A percentile compares a stretch with the other conserved stretches of the same genome.
These are phyloP conservation scores for Pseudocercospora cruenta DNA, from an alignment of 2,329 filamentous ascomycete species.

Conservation along the genomic window DNA sequence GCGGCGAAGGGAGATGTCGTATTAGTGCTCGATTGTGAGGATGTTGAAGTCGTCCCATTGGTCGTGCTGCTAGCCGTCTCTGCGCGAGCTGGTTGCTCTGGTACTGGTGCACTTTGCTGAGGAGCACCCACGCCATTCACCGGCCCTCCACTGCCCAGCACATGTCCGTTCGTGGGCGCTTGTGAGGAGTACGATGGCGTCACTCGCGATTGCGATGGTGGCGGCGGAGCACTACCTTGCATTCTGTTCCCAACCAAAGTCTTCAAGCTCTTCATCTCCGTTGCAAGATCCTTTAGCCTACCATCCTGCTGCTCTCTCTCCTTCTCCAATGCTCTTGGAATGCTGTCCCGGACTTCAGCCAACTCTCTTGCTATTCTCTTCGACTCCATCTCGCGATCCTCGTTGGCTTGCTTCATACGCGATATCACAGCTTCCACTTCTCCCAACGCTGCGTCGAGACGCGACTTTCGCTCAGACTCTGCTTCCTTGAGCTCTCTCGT, in stretches of 20 bases:
- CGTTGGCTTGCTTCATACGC: slow-evolving; percentile 79
- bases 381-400: slow-evolving; percentile 83
- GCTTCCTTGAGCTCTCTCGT: slow-evolving; percentile 85
- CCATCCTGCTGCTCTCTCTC: slow-evolving; percentile 83
- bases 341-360: slow-evolving; percentile 75
- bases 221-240: slow-evolving; percentile 28
- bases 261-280: slow-evolving; percentile 90
- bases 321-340: slow-evolving; percentile 85
- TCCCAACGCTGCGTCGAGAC: slow-evolving; percentile 76
- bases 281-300: slow-evolving; percentile 80
- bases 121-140: slow-evolving; percentile 11
- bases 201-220: slow-evolving; percentile 17
- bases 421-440: slow-evolving; percentile 83
- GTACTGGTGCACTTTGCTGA: slow-evolving; percentile 2
- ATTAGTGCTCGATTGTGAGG: slow-evolving; percentile 18
- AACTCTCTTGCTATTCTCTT: slow-evolving; percentile 86
- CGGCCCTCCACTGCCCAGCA: slow-evolving; percentile 24
- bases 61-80: slow-evolving; percentile 27
- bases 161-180: slow-evolving; percentile 25
- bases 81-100: slow-evolving; percentile 17
- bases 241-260: slow-evolving; percentile 73
- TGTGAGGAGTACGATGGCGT: slow-evolving; percentile 30
- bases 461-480: slow-evolving; percentile 81
- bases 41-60: slow-evolving; percentile 18
- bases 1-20: slow-evolving; percentile 26